Evolutionary conservation across 768 basidiomycete genomes (phyloP).

Genomic region (Rhodocollybia butyracea): DNA sequence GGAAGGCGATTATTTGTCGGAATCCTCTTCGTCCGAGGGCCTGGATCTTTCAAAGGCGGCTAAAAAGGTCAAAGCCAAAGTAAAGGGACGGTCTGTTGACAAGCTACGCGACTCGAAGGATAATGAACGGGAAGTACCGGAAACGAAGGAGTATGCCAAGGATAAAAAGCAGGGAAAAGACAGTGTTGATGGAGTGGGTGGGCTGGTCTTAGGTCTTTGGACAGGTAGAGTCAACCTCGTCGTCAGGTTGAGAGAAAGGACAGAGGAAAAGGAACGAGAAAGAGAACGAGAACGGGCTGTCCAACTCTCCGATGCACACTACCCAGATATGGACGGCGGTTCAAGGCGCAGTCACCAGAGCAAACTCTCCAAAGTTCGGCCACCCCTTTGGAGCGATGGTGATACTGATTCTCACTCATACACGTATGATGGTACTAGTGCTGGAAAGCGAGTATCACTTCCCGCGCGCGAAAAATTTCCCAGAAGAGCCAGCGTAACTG

Average conservation of each 20-base stretch:
- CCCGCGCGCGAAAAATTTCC: background rate
- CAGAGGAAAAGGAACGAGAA: slow-evolving; percentile 4
- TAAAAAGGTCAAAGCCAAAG: slow-evolving; percentile 5
- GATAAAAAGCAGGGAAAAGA: slow-evolving; percentile 25
- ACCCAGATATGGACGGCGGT: slow-evolving; percentile 13
- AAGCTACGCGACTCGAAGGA: background rate
- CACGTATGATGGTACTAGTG: background rate
- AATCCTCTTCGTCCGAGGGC: background rate
- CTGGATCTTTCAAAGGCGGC: slow-evolving; percentile 1
- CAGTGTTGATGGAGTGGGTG: slow-evolving; percentile 13
- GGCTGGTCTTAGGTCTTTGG: slow-evolving; percentile 7
- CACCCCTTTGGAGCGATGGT: slow-evolving; percentile 8
- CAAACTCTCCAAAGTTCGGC: background rate
- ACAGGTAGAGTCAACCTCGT: slow-evolving; percentile 9
- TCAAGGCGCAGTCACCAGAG: background rate
- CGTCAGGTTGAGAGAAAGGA: slow-evolving; percentile 5
- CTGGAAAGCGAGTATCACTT: background rate
- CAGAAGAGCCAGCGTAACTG: slow-evolving; percentile 3
- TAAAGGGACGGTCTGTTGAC: slow-evolving; percentile 1
- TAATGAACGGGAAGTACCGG: background rate
- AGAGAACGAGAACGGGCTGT: slow-evolving; percentile 1
- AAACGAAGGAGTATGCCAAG: slow-evolving; percentile 14
- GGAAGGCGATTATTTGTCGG: background rate
- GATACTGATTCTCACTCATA: slow-evolving; percentile 6
- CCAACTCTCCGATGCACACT: background rate